Conservation (phyloP, 1,284 basidiomycete species). For the Leccinum subatratum region DNA sequence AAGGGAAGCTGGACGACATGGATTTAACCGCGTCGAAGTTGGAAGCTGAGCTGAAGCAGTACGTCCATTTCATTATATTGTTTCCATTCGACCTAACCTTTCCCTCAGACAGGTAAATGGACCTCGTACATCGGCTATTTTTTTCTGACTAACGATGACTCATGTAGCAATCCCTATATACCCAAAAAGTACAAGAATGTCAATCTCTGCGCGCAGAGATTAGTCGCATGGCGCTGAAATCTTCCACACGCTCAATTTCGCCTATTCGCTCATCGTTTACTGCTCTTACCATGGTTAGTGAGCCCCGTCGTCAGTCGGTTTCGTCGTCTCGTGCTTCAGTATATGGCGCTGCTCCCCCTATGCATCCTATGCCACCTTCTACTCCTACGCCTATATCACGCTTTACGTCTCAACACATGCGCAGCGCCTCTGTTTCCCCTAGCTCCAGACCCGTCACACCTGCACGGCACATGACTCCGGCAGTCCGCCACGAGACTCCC, state of each 20-base stretch:
- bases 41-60: constrained; percentile 68
- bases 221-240: constrained; percentile 45
- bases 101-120: constrained; percentile 31
- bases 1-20: too few species aligned
- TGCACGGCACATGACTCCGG: constrained; percentile 33
- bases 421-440: constrained; percentile 40
- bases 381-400: constrained; percentile 41
- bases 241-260: constrained; percentile 36
- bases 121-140: background rate
- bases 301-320: constrained; percentile 30
- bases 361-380: constrained; percentile 31
- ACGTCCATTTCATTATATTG: constrained; percentile 32
- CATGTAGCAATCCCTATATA: constrained; percentile 52
- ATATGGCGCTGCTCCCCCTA: constrained; percentile 33
- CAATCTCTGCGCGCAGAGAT: constrained; percentile 63
- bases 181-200: constrained; percentile 65
- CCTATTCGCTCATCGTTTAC: constrained; percentile 27
- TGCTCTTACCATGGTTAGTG: constrained; percentile 21
- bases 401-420: constrained; percentile 45
- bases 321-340: constrained; percentile 35
- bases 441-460: constrained; percentile 50
- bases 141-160: constrained; percentile 13
- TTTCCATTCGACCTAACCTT: constrained; percentile 22
- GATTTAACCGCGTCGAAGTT: constrained; percentile 54
- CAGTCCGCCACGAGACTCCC: constrained; percentile 36